Conservation (phyloP, 176 grass and related monocot genomes). For the Oryza longistaminata region DNA sequence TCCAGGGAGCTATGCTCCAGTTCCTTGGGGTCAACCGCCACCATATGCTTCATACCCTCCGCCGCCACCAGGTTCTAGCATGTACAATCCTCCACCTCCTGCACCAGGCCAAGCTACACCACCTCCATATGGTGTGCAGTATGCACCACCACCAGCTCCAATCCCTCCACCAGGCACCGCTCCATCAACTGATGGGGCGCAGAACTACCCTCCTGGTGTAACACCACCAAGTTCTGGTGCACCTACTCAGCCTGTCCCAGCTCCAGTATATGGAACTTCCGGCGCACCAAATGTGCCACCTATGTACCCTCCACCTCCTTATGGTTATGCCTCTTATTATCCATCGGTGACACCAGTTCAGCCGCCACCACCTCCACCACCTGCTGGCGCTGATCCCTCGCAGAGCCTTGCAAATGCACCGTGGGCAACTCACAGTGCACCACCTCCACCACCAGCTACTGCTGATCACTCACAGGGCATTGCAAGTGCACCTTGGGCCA, state of each 20-base stretch:
- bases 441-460: conserved; percentile 36
- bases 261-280: conserved; percentile 57
- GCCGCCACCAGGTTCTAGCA: conserved; percentile 64
- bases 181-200: conserved; percentile 47
- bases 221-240: conserved; percentile 48
- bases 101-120: conserved; percentile 52
- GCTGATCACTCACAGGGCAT: conserved; percentile 74
- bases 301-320: conserved; percentile 56
- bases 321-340: conserved; percentile 78
- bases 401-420: conserved; percentile 79
- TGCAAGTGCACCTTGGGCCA: conserved; percentile 78
- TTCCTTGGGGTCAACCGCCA: conserved; percentile 74
- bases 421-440: conserved; percentile 60
- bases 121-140: conserved; percentile 59
- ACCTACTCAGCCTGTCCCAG: conserved; percentile 50
- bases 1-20: conserved; percentile 77
- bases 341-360: conserved; percentile 43
- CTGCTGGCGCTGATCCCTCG: conserved; percentile 59
- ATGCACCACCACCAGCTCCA: conserved; percentile 52
- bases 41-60: conserved; percentile 73
- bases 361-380: conserved; percentile 54
- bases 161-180: conserved; percentile 70
- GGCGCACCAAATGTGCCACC: conserved; percentile 45
- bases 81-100: conserved; percentile 56
- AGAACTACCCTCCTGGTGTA: conserved; percentile 65